phyloP scores from a whole-genome alignment of 345 rosid genomes.

The Capsella bursapastoris region DNA sequence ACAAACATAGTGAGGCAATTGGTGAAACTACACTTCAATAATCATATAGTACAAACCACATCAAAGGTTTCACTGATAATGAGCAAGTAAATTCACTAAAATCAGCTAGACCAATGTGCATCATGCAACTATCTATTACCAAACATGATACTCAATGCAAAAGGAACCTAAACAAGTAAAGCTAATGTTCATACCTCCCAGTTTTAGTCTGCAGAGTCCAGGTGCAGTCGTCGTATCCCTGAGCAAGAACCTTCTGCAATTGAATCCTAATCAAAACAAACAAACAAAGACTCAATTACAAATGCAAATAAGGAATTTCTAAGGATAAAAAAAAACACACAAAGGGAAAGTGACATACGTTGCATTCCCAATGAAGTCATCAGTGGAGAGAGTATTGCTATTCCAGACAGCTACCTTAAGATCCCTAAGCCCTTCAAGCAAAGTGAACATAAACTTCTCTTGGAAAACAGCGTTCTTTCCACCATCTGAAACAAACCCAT shows the following conservation, averaged over 20 bases:
- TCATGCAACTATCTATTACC: neutral
- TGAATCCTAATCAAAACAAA: conserved; percentile 59
- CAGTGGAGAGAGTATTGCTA: conserved; percentile 66
- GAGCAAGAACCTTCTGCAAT: conserved; percentile 72
- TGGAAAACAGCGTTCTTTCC: conserved; percentile 81
- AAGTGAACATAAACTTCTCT: conserved; percentile 75
- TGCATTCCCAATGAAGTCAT: conserved; percentile 88
- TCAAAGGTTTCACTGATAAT: neutral
- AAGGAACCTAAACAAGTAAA: conserved; percentile 12
- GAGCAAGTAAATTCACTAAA: conserved; percentile 1
- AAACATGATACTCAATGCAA: conserved; percentile 23
- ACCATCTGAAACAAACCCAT: conserved; percentile 63
- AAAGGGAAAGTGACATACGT: conserved; percentile 52
- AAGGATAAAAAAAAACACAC: neutral
- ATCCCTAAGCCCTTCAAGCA: conserved; percentile 88
- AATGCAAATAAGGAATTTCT: neutral
- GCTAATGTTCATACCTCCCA: conserved; percentile 60
- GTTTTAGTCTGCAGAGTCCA: conserved; percentile 85
- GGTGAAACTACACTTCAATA: neutral
- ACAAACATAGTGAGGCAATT: neutral
- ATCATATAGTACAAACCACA: neutral
- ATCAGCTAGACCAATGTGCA: neutral
- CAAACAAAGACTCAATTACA: conserved; percentile 24
- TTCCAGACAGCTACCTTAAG: conserved; percentile 68
- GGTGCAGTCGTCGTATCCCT: conserved; percentile 74